A percentile compares a stretch with the other conserved stretches of the same genome.
Conservation (phyloP, 331 rosid genomes). For the Pyracantha coccinea region DNA sequence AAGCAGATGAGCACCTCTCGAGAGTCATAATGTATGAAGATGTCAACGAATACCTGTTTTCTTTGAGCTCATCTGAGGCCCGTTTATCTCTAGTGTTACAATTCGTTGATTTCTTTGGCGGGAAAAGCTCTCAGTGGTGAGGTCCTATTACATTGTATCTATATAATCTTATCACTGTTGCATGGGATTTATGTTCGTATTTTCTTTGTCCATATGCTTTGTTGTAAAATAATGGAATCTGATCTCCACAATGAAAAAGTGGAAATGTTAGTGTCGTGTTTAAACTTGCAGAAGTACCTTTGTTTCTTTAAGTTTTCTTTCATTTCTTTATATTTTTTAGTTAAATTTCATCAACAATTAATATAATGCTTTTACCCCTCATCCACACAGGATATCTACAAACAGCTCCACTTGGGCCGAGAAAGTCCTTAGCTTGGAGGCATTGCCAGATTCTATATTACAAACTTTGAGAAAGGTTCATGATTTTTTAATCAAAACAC, state of each 20-base stretch:
- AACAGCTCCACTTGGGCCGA: conserved; percentile 65
- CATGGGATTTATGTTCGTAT: neutral
- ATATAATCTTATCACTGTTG: neutral
- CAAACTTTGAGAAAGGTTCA: conserved; percentile 47
- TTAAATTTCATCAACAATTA: neutral
- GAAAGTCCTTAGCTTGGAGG: conserved; percentile 58
- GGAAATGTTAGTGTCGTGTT: neutral
- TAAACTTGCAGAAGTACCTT: neutral
- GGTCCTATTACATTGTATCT: conserved; percentile 12
- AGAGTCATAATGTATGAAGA: conserved; percentile 77
- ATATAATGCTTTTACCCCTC: conserved; percentile 10
- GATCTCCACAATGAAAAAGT: neutral
- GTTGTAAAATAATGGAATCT: neutral
- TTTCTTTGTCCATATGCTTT: neutral
- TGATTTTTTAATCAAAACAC: conserved; percentile 31
- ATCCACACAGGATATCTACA: conserved; percentile 50
- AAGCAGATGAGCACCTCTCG: conserved; percentile 63
- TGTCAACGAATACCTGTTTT: conserved; percentile 69
- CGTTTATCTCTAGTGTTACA: conserved; percentile 57
- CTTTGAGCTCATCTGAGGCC: conserved; percentile 71
- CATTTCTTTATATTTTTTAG: neutral
- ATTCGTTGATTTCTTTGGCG: conserved; percentile 77
- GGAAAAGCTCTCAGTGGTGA: conserved; percentile 63
- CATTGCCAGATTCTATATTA: conserved; percentile 52
- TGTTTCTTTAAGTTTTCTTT: neutral